Base-by-base conservation (phyloP, 164 flowering plant species). In the Magnolia sinica region DNA sequence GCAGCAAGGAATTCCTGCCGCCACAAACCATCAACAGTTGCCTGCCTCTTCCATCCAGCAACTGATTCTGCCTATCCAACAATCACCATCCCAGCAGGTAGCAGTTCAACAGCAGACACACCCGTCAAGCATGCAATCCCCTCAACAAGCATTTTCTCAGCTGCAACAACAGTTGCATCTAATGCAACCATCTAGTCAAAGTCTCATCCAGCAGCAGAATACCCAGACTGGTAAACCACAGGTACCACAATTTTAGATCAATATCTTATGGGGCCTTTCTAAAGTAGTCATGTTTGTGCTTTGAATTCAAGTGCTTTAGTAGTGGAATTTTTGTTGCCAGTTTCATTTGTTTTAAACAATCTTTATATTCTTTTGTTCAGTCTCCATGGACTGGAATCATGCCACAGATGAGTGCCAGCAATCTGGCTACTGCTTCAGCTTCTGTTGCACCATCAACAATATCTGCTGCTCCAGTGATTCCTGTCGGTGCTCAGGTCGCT, bases 91-190 rank as follows among this genome's bases (percentile, higher is more conserved):
- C 75, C 94, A 88, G 81, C 84, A 89, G 86, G 84, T 88, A 85
- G 77, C 91, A 49, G 87, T 94, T 37, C 96, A 96, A 82, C 98
- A 75, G 61, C 80, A 94, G 82, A 89, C 88, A 11, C 98, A 91
- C 76, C 98, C 91, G 78, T 95, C 96, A 22, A 91, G 88, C 72
- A 91, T 87, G 82, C 98, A 92, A 71, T 92, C 99, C 22, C 91
- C 96, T 49, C 95, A 91, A 81, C 99, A 92, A 77, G 92, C 93
- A 31, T 90, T 94, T 79, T 86, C 96, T 76, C 98, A 96, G 86
- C 86, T 94, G 82, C 99, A 96, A 75, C 99, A 96, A 76, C 97
- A 94, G 73, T 70, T 92, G 82, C 96, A 84, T 77, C 31, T 72
- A 58, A 79, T 81, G 74, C 86, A 79, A 71, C 94, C 97, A 59